Base-by-base conservation (phyloP, 192 early-diverging fungal genomes). In the Coemansia sp. region DNA sequence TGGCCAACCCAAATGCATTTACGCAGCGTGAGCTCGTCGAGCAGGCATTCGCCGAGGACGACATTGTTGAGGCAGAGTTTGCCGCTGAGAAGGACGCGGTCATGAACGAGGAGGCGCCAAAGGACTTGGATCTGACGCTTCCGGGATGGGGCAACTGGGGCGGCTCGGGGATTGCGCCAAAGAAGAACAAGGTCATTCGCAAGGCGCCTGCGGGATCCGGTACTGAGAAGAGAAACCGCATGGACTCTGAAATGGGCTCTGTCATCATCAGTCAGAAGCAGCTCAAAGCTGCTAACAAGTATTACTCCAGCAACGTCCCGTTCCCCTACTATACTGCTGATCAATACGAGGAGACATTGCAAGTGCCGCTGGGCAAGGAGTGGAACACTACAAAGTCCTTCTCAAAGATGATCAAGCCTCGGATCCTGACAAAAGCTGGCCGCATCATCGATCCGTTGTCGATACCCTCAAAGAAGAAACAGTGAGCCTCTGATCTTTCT, bases 81-180 rank as follows among this genome's bases (percentile, higher is more conserved):
- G 92, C 93, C 56, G 86, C 88, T 4, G 96, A 98, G 67, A 97
- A 97, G 78, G 71, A 81, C 49, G 81, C 64, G 5, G 70, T 83
- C 8, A 87, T 90, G 51, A 90, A 90, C 23, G 85, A 88, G 15
- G 94, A 97, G 39, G 86, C 80, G 15, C 90, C 91, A 35, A 89
- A 94, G 76, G 89, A 91, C 36, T 84, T 90, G 57, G 93, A 95
- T 64, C 56, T 92, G 59, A 92, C 91, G 10, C 81, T 99, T 65
- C 97, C 97, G 12, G 97, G 97, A 60, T 99, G 97, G 97, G 95
- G 95, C 12, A 81, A 85, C 39, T 97, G 96, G 93, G 87, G 81
- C 64, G 90, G 90, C 24, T 80, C 85, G 2, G 90, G 89, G 24
- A 68, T 93, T 9, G 81, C 85, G 34, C 68, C 85, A 33, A 88